Evolutionary conservation across 2,329 filamentous ascomycete species (phyloP).

Genomic region (Alternaria gaisen): DNA sequence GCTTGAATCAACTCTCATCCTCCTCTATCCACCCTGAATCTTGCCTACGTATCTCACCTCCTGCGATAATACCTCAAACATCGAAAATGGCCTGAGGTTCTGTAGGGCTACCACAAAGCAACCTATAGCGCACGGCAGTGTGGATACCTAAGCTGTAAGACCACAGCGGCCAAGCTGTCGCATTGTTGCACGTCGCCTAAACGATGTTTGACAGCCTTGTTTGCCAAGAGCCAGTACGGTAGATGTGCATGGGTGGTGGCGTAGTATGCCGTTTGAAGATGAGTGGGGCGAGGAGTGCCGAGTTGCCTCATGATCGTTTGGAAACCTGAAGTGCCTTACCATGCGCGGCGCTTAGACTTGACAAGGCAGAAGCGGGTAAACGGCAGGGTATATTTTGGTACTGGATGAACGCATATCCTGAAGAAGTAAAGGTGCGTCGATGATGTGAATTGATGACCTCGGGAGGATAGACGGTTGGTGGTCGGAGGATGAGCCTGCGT

Average conservation of each 20-base stretch:
- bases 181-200: slow-evolving; percentile 11
- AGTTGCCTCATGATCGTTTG: slow-evolving; percentile 36
- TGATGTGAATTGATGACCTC: neutral
- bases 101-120: slow-evolving; percentile 22
- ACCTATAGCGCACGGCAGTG: slow-evolving; percentile 21
- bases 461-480: no score
- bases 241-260: slow-evolving; percentile 16
- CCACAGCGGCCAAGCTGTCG: slow-evolving; percentile 27
- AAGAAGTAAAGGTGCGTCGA: neutral
- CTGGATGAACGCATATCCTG: neutral
- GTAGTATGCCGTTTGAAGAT: slow-evolving; percentile 35
- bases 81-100: slow-evolving; percentile 9
- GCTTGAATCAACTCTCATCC: slow-evolving; percentile 1
- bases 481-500: no score
- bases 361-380: slow-evolving; percentile 1
- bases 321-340: slow-evolving; percentile 38
- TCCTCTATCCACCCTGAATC: slow-evolving; percentile 11
- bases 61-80: slow-evolving; percentile 11
- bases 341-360: slow-evolving; percentile 7
- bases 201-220: slow-evolving; percentile 29
- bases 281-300: slow-evolving; percentile 32
- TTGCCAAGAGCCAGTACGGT: slow-evolving; percentile 13
- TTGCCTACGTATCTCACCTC: slow-evolving; percentile 4
- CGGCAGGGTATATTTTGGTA: neutral
- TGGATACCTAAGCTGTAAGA: slow-evolving; percentile 21